phyloP scores from a whole-genome alignment of 768 basidiomycete species.

The Calocera viscosa region DNA sequence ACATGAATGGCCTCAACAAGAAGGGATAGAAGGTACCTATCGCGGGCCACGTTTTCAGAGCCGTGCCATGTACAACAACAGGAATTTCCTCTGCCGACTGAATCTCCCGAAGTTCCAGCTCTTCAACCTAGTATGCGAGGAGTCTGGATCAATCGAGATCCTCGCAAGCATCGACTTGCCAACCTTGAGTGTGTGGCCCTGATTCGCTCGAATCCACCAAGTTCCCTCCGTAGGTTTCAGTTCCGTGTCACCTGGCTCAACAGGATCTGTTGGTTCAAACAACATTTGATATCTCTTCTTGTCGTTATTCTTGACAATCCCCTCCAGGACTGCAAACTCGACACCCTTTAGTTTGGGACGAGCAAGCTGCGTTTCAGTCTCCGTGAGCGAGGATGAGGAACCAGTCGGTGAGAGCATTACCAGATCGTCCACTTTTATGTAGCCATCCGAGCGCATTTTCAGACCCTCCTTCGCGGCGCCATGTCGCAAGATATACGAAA shows the following conservation, averaged over 20 bases:
- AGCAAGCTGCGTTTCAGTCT: constrained; percentile 38
- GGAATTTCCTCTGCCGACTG: constrained; percentile 50
- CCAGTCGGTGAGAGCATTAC: constrained; percentile 38
- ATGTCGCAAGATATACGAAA: constrained; percentile 87
- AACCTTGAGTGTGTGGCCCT: constrained; percentile 78
- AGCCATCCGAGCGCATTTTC: constrained; percentile 71
- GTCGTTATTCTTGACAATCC: constrained; percentile 52
- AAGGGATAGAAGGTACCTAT: constrained; percentile 40
- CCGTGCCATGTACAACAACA: constrained; percentile 76
- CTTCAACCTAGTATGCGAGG: constrained; percentile 40
- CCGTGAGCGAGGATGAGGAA: not conserved
- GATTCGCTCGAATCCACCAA: constrained; percentile 88
- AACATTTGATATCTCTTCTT: constrained; percentile 55
- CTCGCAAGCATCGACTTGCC: constrained; percentile 10
- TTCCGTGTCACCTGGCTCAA: constrained; percentile 16
- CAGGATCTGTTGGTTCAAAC: constrained; percentile 32
- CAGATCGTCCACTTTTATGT: constrained; percentile 65
- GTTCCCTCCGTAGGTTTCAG: constrained; percentile 27
- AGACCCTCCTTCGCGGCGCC: constrained; percentile 67
- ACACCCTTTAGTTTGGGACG: constrained; percentile 55
- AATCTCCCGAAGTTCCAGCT: constrained; percentile 53
- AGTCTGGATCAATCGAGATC: not conserved
- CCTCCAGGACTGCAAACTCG: constrained; percentile 41
- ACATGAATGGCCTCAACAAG: constrained; percentile 7
- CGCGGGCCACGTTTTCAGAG: constrained; percentile 47